Percentiles rank a stretch among this genome's conserved stretches.
Conservation (phyloP, 2,329 filamentous ascomycete genomes). For the Colletotrichum cordylinicola region DNA sequence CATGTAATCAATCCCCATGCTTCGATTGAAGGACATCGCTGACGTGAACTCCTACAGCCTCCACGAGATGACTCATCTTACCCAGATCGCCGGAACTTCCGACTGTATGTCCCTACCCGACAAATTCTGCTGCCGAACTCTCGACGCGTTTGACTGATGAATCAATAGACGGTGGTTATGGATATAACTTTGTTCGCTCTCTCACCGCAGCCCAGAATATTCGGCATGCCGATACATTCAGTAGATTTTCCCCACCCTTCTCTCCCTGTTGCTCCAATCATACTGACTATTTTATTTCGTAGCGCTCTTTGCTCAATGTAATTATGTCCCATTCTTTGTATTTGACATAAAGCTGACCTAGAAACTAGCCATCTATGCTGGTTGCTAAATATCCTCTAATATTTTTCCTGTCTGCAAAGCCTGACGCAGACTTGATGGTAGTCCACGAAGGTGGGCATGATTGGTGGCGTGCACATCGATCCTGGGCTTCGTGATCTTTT, state of each 20-base stretch:
- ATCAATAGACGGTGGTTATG: conserved; percentile 45
- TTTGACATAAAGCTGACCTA: background rate
- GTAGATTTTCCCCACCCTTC: background rate
- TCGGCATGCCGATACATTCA: conserved; percentile 62
- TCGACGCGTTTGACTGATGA: conserved; percentile 13
- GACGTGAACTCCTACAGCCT: conserved; percentile 33
- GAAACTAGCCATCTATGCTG: conserved; percentile 35
- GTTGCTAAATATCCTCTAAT: conserved; percentile 36
- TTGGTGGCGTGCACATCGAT: too few species aligned
- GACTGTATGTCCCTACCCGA: conserved; percentile 41
- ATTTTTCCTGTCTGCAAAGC: background rate
- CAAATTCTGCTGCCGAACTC: background rate
- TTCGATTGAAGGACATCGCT: background rate
- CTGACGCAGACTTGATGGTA: background rate
- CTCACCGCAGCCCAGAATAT: conserved; percentile 57
- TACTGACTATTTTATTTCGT: background rate
- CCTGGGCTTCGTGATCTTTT: too few species aligned
- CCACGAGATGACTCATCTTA: conserved; percentile 70
- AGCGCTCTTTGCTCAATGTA: conserved; percentile 36
- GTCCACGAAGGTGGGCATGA: too few species aligned
- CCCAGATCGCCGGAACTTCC: conserved; percentile 59
- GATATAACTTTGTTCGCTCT: conserved; percentile 54
- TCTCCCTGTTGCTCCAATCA: background rate
- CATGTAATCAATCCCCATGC: conserved; percentile 28
- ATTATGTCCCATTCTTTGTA: background rate